These are phyloP conservation scores for Camellia oleifera DNA, from an alignment of 179 eudicot species.

Conservation along the genomic window DNA sequence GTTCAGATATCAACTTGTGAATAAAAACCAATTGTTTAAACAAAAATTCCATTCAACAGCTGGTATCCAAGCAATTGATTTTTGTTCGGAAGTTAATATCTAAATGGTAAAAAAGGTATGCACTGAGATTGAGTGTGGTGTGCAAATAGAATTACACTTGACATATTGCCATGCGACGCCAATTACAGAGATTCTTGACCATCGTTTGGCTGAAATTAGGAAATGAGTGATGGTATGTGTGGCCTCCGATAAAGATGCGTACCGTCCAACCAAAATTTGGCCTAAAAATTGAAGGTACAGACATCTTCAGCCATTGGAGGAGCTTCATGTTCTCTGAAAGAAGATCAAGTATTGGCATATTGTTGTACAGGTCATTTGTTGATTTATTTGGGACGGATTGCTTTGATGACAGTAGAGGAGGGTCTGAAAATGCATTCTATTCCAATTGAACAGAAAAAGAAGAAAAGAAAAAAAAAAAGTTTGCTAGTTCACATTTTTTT, in stretches of 20 bases:
- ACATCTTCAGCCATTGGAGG: constrained; percentile 8
- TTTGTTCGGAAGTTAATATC: too few relatives aligned
- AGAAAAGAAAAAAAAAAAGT: not conserved
- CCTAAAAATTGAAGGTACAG: not conserved
- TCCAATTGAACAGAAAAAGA: not conserved
- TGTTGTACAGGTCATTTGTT: constrained; percentile 29
- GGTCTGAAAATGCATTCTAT: not conserved
- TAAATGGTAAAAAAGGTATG: too few relatives aligned
- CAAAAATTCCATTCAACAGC: too few relatives aligned
- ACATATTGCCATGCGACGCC: not conserved
- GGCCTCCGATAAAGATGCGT: not conserved
- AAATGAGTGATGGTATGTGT: not conserved
- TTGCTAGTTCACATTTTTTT: not conserved
- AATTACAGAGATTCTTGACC: not conserved
- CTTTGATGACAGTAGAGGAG: not conserved
- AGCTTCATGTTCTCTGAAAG: not conserved
- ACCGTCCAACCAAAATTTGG: not conserved
- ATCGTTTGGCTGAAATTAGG: not conserved
- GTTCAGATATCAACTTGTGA: too few relatives aligned
- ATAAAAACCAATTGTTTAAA: too few relatives aligned
- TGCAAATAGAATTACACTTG: too few relatives aligned
- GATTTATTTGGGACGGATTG: constrained; percentile 19
- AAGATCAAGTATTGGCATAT: not conserved
- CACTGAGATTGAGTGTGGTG: too few relatives aligned
- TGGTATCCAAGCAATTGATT: too few relatives aligned